phyloP scores from a whole-genome alignment of 306 rosid genomes.

The Rosa rugosa region DNA sequence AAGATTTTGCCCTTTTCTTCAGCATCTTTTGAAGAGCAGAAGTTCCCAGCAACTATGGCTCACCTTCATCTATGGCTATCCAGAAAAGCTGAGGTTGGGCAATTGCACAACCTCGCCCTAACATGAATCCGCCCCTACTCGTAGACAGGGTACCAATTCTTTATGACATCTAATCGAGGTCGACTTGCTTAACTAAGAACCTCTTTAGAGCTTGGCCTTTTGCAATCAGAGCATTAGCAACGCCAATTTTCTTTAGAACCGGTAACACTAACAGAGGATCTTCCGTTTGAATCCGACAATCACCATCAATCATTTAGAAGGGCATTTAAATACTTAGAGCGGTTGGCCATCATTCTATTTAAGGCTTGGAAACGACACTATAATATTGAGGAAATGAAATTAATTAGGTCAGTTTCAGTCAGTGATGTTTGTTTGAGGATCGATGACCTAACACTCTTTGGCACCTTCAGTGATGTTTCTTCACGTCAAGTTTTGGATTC shows the following conservation, averaged over 20 bases:
- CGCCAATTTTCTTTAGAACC: neutral
- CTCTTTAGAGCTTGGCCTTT: no score
- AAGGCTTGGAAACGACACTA: neutral
- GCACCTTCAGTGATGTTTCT: neutral
- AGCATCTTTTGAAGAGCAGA: no score
- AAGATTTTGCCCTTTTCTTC: no score
- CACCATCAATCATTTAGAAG: neutral
- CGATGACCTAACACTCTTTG: neutral
- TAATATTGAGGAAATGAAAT: neutral
- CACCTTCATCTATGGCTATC: no score
- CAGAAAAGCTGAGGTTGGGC: no score
- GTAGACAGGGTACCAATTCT: no score
- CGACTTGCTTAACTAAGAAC: neutral
- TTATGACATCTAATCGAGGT: no score
- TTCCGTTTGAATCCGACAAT: neutral
- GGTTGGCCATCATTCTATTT: neutral
- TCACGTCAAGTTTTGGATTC: constrained; percentile 1
- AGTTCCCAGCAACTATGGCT: no score
- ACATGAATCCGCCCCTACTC: no score
- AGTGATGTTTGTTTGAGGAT: neutral
- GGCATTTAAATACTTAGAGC: neutral
- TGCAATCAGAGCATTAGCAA: no score
- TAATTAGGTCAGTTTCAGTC: neutral
- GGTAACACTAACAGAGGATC: neutral
- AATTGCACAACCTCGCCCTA: no score